Conservation (phyloP, 345 rosid genomes). For the Pugionium dolabratum region DNA sequence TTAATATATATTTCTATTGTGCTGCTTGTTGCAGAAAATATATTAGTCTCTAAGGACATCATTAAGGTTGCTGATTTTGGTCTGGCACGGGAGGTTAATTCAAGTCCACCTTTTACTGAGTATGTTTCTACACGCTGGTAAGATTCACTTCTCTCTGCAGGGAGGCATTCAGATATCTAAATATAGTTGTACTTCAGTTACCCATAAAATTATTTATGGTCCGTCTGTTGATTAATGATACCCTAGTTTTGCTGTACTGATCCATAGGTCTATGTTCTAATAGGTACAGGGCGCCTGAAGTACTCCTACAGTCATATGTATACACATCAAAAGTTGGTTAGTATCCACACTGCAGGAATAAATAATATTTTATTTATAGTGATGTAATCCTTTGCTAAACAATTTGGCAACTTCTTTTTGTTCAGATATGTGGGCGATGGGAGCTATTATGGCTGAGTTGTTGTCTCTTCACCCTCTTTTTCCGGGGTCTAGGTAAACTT, state of each 20-base stretch:
- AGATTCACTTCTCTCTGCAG: constrained; percentile 31
- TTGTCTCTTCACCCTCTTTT: constrained; percentile 76
- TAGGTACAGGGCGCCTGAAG: constrained; percentile 99
- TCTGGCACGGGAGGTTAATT: constrained; percentile 86
- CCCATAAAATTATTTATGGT: neutral
- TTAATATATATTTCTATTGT: constrained; percentile 10
- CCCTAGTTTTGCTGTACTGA: constrained; percentile 5
- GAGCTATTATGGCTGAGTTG: constrained; percentile 90
- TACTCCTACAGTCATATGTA: constrained; percentile 76
- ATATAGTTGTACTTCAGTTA: neutral
- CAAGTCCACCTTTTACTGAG: constrained; percentile 88
- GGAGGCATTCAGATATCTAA: neutral
- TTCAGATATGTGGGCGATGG: constrained; percentile 96
- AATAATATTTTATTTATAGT: constrained; percentile 39
- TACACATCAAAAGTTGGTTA: constrained; percentile 91
- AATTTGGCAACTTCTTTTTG: neutral
- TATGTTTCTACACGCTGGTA: constrained; percentile 98
- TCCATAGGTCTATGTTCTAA: constrained; percentile 4
- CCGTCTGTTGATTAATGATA: neutral
- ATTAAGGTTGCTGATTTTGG: constrained; percentile 99
- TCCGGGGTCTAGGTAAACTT: constrained; percentile 71
- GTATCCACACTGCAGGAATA: constrained; percentile 54
- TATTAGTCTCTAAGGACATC: constrained; percentile 70
- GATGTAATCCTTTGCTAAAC: neutral
- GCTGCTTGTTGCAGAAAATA: constrained; percentile 61